Evolutionary conservation across 768 basidiomycete species (phyloP).

Genomic region (Rhodocollybia butyracea): DNA sequence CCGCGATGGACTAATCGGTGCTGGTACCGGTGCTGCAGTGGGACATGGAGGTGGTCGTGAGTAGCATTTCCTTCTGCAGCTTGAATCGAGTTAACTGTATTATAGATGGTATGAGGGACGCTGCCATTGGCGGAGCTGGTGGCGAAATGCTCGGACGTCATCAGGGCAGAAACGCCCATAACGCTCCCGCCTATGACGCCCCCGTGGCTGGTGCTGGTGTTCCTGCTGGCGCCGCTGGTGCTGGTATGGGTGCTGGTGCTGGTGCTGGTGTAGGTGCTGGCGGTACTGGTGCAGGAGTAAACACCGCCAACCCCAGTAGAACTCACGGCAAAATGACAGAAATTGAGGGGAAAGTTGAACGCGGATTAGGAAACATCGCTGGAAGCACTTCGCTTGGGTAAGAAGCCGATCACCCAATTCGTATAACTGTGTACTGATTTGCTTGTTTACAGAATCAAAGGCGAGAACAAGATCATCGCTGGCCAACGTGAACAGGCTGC

Average conservation of each 20-base stretch:
- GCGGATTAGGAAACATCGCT: neutral
- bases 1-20: neutral
- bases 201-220: neutral
- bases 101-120: neutral
- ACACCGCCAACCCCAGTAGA: neutral
- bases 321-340: neutral
- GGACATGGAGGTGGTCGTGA: neutral
- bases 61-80: neutral
- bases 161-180: neutral
- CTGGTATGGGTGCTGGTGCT: neutral
- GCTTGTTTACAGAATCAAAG: neutral
- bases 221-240: neutral
- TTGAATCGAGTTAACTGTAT: neutral
- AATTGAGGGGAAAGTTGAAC: neutral
- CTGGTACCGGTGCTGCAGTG: neutral
- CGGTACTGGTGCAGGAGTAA: too few relatives aligned
- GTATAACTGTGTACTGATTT: neutral
- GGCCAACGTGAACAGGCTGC: neutral
- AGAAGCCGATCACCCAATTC: neutral
- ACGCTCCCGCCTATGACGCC: neutral
- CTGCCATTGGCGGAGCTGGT: neutral
- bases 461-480: neutral
- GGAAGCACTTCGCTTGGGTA: neutral
- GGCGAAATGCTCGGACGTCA: neutral
- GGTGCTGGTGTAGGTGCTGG: neutral